Conservation (phyloP, 2,329 filamentous ascomycete species). For the Aspergillus versicolor region DNA sequence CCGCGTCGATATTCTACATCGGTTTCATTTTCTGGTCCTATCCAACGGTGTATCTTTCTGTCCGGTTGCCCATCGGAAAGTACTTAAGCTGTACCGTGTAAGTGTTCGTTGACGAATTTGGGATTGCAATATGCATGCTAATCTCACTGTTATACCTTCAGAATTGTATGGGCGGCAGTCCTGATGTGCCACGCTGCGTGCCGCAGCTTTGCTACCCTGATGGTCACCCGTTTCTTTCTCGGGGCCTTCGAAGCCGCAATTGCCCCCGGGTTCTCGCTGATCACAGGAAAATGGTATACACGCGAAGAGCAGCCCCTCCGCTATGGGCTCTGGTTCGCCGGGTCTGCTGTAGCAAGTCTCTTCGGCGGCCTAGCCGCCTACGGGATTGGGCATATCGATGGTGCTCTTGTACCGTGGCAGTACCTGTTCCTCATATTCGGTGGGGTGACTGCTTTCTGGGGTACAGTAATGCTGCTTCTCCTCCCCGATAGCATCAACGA, state of each 20-base stretch:
- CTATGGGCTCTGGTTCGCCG: background rate
- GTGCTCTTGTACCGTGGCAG: slow-evolving; percentile 14
- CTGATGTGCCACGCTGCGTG: background rate
- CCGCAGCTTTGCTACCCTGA: background rate
- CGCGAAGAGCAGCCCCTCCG: background rate
- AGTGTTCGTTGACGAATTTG: background rate
- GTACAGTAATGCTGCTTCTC: slow-evolving; percentile 14
- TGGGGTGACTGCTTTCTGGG: slow-evolving; percentile 15
- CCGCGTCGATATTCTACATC: background rate
- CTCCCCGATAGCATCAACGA: slow-evolving; percentile 18
- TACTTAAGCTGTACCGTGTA: background rate
- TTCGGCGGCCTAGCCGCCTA: slow-evolving; percentile 17
- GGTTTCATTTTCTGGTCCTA: background rate
- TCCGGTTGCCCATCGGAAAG: background rate
- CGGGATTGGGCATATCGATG: slow-evolving; percentile 19
- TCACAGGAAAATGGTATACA: background rate
- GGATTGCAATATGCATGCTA: too few relatives aligned
- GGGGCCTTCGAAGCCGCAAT: background rate
- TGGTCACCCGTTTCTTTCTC: background rate
- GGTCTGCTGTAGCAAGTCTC: background rate
- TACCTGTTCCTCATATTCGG: slow-evolving; percentile 23
- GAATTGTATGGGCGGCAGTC: background rate
- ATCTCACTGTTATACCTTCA: background rate
- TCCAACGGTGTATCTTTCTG: background rate
- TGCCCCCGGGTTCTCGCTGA: background rate